Evolutionary conservation across 768 basidiomycete genomes (phyloP).

Genomic region (Kwoniella sp.): DNA sequence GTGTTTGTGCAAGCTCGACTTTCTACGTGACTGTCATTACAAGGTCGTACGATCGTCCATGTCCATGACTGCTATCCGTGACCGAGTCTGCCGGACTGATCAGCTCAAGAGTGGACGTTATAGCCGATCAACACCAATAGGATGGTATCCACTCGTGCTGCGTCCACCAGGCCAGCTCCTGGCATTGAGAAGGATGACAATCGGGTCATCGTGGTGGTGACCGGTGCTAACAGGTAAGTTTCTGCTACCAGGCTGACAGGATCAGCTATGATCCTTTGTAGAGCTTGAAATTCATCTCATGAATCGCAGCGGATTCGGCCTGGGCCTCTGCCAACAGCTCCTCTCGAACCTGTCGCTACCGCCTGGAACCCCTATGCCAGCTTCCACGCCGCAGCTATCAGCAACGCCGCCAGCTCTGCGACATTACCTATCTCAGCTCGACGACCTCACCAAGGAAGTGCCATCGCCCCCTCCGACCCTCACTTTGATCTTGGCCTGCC

Average conservation of each 20-base stretch:
- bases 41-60: no score
- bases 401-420: slow-evolving; percentile 17
- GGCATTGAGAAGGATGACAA: slow-evolving; percentile 23
- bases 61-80: no score
- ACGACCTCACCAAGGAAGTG: slow-evolving; percentile 2
- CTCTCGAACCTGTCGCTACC: slow-evolving; percentile 43
- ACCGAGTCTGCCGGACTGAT: no score
- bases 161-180: not conserved
- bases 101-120: no score
- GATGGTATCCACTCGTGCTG: slow-evolving; percentile 24
- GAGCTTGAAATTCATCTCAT: not conserved
- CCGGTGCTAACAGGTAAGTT: slow-evolving; percentile 49
- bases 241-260: not conserved
- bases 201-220: slow-evolving; percentile 46
- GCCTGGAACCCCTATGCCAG: slow-evolving; percentile 14
- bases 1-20: no score
- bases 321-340: slow-evolving; percentile 46
- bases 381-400: slow-evolving; percentile 21
- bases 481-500: slow-evolving; percentile 49
- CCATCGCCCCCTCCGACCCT: slow-evolving; percentile 24
- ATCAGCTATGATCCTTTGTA: no score
- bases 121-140: no score
- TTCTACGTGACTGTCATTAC: no score
- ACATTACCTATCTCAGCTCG: slow-evolving; percentile 6
- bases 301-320: slow-evolving; percentile 44